Percentiles rank a stretch among this genome's conserved stretches.
Evolutionary conservation across 352 stramenopile species (phyloP).

Genomic region (Pythium oligandrum): DNA sequence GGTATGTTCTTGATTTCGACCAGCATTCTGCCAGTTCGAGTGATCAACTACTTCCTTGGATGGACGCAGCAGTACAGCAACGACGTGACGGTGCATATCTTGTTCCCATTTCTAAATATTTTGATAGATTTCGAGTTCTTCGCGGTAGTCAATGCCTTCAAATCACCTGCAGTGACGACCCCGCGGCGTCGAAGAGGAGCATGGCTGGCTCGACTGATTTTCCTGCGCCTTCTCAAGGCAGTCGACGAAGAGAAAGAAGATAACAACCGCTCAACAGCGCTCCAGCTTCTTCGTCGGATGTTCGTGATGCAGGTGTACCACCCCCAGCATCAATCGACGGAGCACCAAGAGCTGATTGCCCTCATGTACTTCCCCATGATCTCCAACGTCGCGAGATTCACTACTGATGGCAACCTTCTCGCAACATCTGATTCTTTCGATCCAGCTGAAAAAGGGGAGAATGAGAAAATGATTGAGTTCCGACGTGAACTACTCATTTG

Average conservation of each 20-base stretch:
- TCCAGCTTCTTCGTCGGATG: constrained; percentile 53
- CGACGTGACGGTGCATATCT: constrained; percentile 54
- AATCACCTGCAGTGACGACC: background rate
- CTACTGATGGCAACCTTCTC: constrained; percentile 41
- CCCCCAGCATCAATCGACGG: constrained; percentile 24
- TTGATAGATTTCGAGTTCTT: constrained; percentile 76
- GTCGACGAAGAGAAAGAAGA: constrained; percentile 56
- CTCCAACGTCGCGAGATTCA: constrained; percentile 37
- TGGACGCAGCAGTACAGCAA: constrained; percentile 28
- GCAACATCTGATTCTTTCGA: constrained; percentile 4
- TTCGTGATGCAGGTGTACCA: constrained; percentile 64
- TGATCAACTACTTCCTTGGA: constrained; percentile 41
- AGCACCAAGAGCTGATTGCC: constrained; percentile 56
- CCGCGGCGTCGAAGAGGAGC: background rate
- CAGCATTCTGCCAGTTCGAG: constrained; percentile 34
- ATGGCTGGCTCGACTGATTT: constrained; percentile 57
- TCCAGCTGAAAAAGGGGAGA: background rate
- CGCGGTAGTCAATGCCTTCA: constrained; percentile 45
- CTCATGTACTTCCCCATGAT: constrained; percentile 61
- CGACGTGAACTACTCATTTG: constrained; percentile 64
- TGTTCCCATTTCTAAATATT: constrained; percentile 61
- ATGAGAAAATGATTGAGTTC: constrained; percentile 22
- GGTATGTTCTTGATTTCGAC: constrained; percentile 49
- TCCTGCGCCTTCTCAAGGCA: constrained; percentile 45
- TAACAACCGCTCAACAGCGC: constrained; percentile 45